Evolutionary conservation across 176 grass and related monocot genomes (phyloP).

Genomic region (Ananas comosus): DNA sequence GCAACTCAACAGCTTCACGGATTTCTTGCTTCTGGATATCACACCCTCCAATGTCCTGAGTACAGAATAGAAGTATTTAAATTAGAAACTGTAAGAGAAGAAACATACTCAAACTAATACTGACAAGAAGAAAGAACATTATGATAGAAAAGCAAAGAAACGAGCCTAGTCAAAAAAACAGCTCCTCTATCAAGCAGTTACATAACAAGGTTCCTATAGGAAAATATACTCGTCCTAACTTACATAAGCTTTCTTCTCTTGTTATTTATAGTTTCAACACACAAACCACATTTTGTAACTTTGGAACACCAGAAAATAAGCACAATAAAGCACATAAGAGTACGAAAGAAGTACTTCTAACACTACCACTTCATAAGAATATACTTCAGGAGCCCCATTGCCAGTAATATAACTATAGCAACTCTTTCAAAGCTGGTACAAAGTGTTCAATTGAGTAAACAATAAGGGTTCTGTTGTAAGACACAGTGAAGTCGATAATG

Average conservation of each 20-base stretch:
- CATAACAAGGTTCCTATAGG: background rate
- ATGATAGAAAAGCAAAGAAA: background rate
- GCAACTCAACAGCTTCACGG: slow-evolving; percentile 86
- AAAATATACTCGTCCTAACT: background rate
- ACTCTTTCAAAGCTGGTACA: no score
- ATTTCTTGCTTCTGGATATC: slow-evolving; percentile 99
- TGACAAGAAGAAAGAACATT: background rate
- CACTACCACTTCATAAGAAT: no score
- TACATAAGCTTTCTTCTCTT: background rate
- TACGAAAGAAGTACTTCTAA: no score
- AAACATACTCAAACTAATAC: background rate
- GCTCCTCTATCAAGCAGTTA: background rate
- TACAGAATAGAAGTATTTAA: slow-evolving; percentile 13
- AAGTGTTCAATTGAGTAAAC: background rate
- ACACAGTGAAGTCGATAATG: no score
- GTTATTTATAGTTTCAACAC: no score
- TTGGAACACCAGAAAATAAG: no score
- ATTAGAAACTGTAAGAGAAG: background rate
- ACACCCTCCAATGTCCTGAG: slow-evolving; percentile 96
- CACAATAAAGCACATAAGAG: no score
- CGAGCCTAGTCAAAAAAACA: background rate
- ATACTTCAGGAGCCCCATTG: no score
- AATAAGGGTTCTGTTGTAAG: background rate
- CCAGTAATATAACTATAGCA: no score
- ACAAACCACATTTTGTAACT: no score